Conservation (phyloP, 306 rosid species). For the Boehmeria nivea region DNA sequence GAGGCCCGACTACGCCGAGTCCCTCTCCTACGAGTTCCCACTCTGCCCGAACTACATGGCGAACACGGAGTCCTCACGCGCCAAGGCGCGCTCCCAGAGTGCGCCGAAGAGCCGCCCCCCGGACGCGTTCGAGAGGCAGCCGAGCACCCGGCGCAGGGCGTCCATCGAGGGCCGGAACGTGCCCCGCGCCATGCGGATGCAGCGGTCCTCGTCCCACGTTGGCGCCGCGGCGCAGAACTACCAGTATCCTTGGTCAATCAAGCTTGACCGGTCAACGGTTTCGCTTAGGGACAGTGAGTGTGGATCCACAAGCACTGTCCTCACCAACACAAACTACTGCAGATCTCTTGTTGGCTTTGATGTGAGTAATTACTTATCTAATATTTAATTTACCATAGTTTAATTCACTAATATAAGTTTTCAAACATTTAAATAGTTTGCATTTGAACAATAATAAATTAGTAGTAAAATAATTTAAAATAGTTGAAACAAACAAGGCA, state of each 20-base stretch:
- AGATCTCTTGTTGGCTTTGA: constrained; percentile 57
- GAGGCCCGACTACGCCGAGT: constrained; percentile 46
- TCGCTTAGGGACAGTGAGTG: constrained; percentile 82
- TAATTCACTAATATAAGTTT: too few relatives aligned
- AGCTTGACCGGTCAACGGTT: constrained; percentile 67
- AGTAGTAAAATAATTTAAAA: too few relatives aligned
- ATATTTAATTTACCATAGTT: background rate
- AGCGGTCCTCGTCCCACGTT: constrained; percentile 83
- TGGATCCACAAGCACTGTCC: constrained; percentile 71
- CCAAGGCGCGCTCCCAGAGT: constrained; percentile 80
- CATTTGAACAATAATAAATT: too few relatives aligned
- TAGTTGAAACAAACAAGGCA: too few relatives aligned
- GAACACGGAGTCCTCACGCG: constrained; percentile 81
- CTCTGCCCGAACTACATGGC: constrained; percentile 89
- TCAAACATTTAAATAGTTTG: too few relatives aligned
- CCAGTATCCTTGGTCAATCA: constrained; percentile 69
- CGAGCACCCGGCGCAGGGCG: constrained; percentile 70
- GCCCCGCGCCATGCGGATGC: constrained; percentile 84
- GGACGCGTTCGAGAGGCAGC: constrained; percentile 59
- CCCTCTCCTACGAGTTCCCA: constrained; percentile 54
- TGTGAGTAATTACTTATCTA: constrained; percentile 36
- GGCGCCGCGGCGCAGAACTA: constrained; percentile 55
- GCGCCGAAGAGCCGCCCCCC: constrained; percentile 83
- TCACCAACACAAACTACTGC: constrained; percentile 64
- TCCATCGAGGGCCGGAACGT: constrained; percentile 59